These are phyloP conservation scores for Coniella vitis DNA, from an alignment of 2,329 filamentous ascomycete genomes.

Conservation along the genomic window DNA sequence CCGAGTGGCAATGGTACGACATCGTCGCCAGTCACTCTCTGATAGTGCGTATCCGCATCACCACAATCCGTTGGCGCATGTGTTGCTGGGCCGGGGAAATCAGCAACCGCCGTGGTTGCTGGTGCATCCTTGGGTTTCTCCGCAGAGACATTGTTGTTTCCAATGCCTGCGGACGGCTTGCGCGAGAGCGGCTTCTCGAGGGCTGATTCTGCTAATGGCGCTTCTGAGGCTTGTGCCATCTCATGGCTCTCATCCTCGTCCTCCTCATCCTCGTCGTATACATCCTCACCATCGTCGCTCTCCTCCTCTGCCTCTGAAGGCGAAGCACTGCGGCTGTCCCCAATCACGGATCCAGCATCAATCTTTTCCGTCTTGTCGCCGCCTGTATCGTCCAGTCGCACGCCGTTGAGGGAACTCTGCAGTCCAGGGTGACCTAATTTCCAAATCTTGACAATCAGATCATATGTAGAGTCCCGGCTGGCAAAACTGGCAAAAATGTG, in stretches of 20 bases:
- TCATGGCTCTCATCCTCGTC: conserved; percentile 74
- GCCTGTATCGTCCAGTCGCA: conserved; percentile 70
- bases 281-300: conserved; percentile 68
- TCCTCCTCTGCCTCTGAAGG: conserved; percentile 44
- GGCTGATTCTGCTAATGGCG: conserved; percentile 41
- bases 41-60: conserved; percentile 72
- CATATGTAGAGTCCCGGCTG: conserved; percentile 91
- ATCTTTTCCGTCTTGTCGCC: conserved; percentile 90
- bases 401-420: conserved; percentile 85
- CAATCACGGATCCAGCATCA: conserved; percentile 41
- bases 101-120: conserved; percentile 39
- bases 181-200: conserved; percentile 58
- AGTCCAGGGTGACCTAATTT: conserved; percentile 91
- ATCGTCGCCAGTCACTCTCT: conserved; percentile 80
- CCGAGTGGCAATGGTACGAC: conserved; percentile 80
- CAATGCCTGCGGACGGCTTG: conserved; percentile 60
- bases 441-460: conserved; percentile 96
- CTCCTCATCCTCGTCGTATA: conserved; percentile 73
- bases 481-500: conserved; percentile 95
- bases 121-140: conserved; percentile 46
- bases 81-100: conserved; percentile 78
- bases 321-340: conserved; percentile 46
- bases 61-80: conserved; percentile 83
- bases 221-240: conserved; percentile 31
- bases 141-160: conserved; percentile 34